Percentiles rank a stretch among this genome's conserved stretches.
These are phyloP conservation scores for Yamadazyma conglobata DNA, from an alignment of 1,139 yeast genomes.

Conservation along the genomic window DNA sequence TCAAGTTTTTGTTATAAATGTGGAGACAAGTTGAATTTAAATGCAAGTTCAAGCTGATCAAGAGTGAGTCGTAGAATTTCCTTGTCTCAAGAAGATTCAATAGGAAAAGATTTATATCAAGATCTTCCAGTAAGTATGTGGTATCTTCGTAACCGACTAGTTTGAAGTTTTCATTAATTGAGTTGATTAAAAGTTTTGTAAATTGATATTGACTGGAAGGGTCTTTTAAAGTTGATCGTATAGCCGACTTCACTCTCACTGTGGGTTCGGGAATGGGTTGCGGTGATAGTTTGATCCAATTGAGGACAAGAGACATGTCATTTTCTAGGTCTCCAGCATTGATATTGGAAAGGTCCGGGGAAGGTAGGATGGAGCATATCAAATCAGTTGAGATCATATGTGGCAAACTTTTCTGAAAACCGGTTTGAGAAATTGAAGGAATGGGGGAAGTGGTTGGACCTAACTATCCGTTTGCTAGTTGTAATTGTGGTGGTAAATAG, in stretches of 20 bases:
- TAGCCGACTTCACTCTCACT: slow-evolving; percentile 36
- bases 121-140: slow-evolving; percentile 1
- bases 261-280: slow-evolving; percentile 26
- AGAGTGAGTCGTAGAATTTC: slow-evolving; percentile 14
- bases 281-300: slow-evolving; percentile 30
- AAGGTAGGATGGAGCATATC: slow-evolving; percentile 10
- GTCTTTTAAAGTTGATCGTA: slow-evolving; percentile 37
- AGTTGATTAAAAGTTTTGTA: slow-evolving; percentile 32
- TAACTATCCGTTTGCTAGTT: too few relatives aligned
- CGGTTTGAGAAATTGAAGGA: too few relatives aligned
- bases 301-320: slow-evolving; percentile 35
- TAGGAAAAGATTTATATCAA: slow-evolving; percentile 13
- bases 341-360: slow-evolving; percentile 13
- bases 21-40: slow-evolving; percentile 5
- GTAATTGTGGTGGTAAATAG: too few relatives aligned
- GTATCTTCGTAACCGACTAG: slow-evolving; percentile 4
- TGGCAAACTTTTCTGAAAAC: too few relatives aligned
- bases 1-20: slow-evolving; percentile 11
- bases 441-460: too few relatives aligned
- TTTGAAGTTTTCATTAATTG: slow-evolving; percentile 20
- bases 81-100: slow-evolving; percentile 14
- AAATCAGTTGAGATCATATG: slow-evolving; percentile 4
- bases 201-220: slow-evolving; percentile 32
- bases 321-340: slow-evolving; percentile 34
- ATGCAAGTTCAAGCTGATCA: slow-evolving; percentile 8